A percentile compares a stretch with the other conserved stretches of the same genome.
phyloP scores from a whole-genome alignment of 129 eudicot genomes.

The Daucus carota region DNA sequence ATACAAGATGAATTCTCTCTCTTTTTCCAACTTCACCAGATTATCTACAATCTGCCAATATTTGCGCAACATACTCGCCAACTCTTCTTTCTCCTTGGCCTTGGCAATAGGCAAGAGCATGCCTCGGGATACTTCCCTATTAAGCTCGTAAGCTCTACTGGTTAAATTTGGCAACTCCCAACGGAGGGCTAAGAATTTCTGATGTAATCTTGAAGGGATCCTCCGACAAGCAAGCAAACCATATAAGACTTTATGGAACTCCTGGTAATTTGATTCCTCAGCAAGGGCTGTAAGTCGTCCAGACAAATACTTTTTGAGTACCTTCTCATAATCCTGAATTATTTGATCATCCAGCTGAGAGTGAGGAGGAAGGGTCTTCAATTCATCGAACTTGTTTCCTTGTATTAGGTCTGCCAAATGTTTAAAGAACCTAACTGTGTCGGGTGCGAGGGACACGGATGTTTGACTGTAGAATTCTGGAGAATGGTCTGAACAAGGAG shows the following conservation, averaged over 20 bases:
- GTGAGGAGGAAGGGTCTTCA: constrained; percentile 9
- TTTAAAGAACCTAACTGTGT: constrained; percentile 1
- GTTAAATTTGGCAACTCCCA: constrained; percentile 9
- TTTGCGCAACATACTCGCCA: not conserved
- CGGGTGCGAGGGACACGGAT: not conserved
- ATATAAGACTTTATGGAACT: constrained; percentile 1
- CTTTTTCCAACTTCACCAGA: constrained; percentile 1
- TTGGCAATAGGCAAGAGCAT: not conserved
- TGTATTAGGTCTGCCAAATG: constrained; percentile 1
- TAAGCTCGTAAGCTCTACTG: not conserved
- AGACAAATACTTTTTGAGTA: not conserved
- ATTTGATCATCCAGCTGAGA: not conserved
- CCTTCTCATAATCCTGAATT: not conserved
- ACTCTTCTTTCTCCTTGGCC: constrained; percentile 6
- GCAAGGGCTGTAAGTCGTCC: constrained; percentile 6
- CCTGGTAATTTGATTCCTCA: constrained; percentile 11
- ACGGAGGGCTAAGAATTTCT: constrained; percentile 7
- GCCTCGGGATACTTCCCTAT: constrained; percentile 6
- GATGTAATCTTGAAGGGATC: constrained; percentile 5
- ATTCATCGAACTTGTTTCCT: not conserved
- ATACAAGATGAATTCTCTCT: not conserved
- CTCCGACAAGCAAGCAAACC: constrained; percentile 12
- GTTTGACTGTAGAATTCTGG: not conserved
- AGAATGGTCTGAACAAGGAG: not conserved
- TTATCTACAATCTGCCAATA: not conserved